Evolutionary conservation across 1,284 basidiomycete genomes (phyloP).

Genomic region (Cutaneotrichosporon dermatis): DNA sequence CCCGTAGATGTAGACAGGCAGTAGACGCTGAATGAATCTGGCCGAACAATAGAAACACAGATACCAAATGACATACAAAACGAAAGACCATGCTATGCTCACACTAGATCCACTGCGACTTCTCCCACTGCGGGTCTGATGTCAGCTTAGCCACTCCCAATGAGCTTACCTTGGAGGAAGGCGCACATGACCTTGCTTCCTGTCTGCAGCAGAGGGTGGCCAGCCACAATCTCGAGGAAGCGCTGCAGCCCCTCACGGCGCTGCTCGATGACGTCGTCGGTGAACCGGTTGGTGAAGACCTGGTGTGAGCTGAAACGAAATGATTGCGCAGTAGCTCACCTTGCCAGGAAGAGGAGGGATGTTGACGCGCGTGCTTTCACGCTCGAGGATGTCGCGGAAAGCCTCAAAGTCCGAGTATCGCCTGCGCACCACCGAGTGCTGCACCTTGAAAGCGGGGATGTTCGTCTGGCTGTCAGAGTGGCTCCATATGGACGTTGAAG

Average conservation of each 20-base stretch:
- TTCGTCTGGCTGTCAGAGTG: conserved; percentile 65
- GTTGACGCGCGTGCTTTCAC: conserved; percentile 93
- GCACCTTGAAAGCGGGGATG: conserved; percentile 96
- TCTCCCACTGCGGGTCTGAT: conserved; percentile 46
- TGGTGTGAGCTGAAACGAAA: conserved; percentile 8
- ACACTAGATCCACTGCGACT: conserved; percentile 42
- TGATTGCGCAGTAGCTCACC: conserved; percentile 26
- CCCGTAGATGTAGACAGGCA: too few relatives aligned
- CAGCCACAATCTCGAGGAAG: conserved; percentile 93
- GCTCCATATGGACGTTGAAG: too few relatives aligned
- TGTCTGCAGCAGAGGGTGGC: conserved; percentile 94
- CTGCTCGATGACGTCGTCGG: conserved; percentile 92
- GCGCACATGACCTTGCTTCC: conserved; percentile 96
- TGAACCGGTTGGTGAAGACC: conserved; percentile 92
- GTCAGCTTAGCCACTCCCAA: not conserved
- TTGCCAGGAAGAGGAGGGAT: conserved; percentile 96
- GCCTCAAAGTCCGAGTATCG: conserved; percentile 99
- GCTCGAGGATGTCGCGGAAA: conserved; percentile 95
- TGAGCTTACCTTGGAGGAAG: conserved; percentile 68
- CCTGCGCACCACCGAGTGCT: conserved; percentile 87
- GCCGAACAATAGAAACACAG: too few relatives aligned
- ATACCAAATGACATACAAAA: conserved; percentile 12
- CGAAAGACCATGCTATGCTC: conserved; percentile 12
- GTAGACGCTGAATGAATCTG: too few relatives aligned
- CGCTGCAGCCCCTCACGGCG: conserved; percentile 89